Percentiles rank a stretch among this genome's conserved stretches.
Conservation (phyloP, 192 early-diverging fungal genomes). For the Mortierella claussenii region DNA sequence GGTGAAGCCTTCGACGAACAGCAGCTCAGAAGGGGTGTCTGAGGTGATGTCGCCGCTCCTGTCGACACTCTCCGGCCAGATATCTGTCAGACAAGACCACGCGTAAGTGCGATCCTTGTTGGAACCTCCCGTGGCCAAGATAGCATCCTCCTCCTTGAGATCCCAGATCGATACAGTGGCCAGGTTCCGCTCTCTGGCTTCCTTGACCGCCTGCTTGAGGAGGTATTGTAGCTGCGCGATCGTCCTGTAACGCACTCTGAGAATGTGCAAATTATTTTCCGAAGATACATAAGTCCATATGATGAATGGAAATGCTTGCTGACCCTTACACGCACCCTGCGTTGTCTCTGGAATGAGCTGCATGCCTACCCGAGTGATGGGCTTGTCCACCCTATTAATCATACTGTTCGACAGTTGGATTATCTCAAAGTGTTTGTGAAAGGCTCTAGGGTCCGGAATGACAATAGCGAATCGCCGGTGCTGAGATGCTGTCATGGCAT, state of each 20-base stretch:
- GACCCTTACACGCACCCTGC: too few relatives aligned
- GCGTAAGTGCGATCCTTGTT: slow-evolving; percentile 13
- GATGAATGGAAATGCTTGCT: slow-evolving; percentile 10
- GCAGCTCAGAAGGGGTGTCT: background rate
- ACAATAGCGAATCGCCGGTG: background rate
- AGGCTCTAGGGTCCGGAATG: slow-evolving; percentile 1
- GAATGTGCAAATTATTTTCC: slow-evolving; percentile 1
- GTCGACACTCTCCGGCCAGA: background rate
- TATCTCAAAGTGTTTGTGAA: slow-evolving; percentile 1
- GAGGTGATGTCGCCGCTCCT: background rate
- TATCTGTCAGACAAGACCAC: slow-evolving; percentile 9
- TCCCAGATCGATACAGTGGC: slow-evolving; percentile 4
- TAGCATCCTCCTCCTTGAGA: background rate
- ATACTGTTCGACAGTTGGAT: background rate
- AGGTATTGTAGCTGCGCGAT: slow-evolving; percentile 9
- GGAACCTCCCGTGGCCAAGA: background rate
- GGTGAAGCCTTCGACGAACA: slow-evolving; percentile 9
- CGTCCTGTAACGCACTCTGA: slow-evolving; percentile 8
- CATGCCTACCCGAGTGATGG: too few relatives aligned
- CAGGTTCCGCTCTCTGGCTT: slow-evolving; percentile 7
- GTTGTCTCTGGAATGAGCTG: too few relatives aligned
- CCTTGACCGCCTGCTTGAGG: slow-evolving; percentile 12
- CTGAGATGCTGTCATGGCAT: background rate
- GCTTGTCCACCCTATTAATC: background rate
- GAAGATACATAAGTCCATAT: slow-evolving; percentile 7